phyloP scores from a whole-genome alignment of 2,329 filamentous ascomycete species.

The Fusarium devonianum region DNA sequence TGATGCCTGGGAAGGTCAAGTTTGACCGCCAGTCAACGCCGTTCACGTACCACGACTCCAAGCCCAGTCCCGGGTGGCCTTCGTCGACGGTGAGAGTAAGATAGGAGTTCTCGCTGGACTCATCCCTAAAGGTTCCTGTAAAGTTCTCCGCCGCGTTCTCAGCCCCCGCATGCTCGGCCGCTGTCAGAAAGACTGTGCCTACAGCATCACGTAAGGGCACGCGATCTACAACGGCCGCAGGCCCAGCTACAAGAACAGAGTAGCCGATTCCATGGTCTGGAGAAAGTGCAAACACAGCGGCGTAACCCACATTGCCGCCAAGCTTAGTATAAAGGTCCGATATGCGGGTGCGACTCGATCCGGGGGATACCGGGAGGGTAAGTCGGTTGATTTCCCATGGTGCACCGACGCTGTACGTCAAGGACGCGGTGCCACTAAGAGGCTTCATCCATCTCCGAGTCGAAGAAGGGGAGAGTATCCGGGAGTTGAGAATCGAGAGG shows the following conservation, averaged over 20 bases:
- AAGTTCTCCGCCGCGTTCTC: neutral
- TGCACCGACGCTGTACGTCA: slow-evolving; percentile 21
- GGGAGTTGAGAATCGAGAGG: slow-evolving; percentile 30
- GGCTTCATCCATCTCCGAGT: slow-evolving; percentile 34
- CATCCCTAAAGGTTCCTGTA: neutral
- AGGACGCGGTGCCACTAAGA: slow-evolving; percentile 14
- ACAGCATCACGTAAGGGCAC: neutral
- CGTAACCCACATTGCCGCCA: slow-evolving; percentile 41
- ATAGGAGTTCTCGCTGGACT: neutral
- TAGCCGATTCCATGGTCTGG: slow-evolving; percentile 43
- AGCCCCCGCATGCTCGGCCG: slow-evolving; percentile 1
- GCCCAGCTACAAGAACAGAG: neutral
- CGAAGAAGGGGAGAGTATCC: slow-evolving; percentile 8
- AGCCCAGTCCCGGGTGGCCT: slow-evolving; percentile 11
- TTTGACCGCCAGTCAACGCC: slow-evolving; percentile 4
- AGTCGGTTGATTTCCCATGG: slow-evolving; percentile 35
- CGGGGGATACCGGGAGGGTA: slow-evolving; percentile 9
- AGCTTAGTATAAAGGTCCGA: slow-evolving; percentile 41
- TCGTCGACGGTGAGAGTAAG: slow-evolving; percentile 18
- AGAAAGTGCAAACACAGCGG: slow-evolving; percentile 39
- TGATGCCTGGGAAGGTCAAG: neutral
- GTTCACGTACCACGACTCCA: slow-evolving; percentile 3
- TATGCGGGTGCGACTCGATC: slow-evolving; percentile 36
- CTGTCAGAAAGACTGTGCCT: neutral
- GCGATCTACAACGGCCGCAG: neutral